These are phyloP conservation scores for Aphanomyces astaci DNA, from an alignment of 352 stramenopile species.

Conservation along the genomic window DNA sequence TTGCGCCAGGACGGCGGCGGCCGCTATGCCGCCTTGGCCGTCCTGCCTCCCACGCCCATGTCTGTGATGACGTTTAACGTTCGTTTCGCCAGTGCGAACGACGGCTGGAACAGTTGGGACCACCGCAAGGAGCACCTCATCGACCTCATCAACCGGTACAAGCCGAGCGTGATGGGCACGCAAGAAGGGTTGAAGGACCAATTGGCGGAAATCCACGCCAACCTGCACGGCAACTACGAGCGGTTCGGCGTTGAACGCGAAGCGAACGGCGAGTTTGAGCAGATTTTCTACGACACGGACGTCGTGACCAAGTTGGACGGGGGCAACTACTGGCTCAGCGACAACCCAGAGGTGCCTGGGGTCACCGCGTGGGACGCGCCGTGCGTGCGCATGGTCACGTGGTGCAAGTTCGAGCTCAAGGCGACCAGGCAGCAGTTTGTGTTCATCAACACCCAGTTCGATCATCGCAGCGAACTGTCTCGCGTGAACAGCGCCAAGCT, in stretches of 20 bases:
- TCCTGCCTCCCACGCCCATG: slow-evolving; percentile 37
- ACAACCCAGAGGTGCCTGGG: slow-evolving; percentile 36
- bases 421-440: slow-evolving; percentile 59
- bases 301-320: slow-evolving; percentile 47
- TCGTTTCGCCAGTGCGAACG: slow-evolving; percentile 52
- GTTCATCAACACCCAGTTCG: slow-evolving; percentile 73
- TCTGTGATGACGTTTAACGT: slow-evolving; percentile 83
- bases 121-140: slow-evolving; percentile 67
- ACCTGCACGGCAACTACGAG: slow-evolving; percentile 56
- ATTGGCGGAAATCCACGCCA: slow-evolving; percentile 43
- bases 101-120: slow-evolving; percentile 57
- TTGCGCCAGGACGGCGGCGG: slow-evolving; percentile 26
- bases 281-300: slow-evolving; percentile 68
- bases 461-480: slow-evolving; percentile 50
- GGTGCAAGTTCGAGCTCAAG: slow-evolving; percentile 55
- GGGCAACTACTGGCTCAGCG: slow-evolving; percentile 73
- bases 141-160: slow-evolving; percentile 66
- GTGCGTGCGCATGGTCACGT: slow-evolving; percentile 64
- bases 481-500: slow-evolving; percentile 46
- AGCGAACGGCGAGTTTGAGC: slow-evolving; percentile 64
- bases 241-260: slow-evolving; percentile 65
- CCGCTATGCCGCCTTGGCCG: slow-evolving; percentile 27
- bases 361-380: slow-evolving; percentile 49
- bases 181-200: slow-evolving; percentile 67
- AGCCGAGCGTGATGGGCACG: slow-evolving; percentile 60